phyloP scores from a whole-genome alignment of 2,329 filamentous ascomycete species.

The Ophiostoma sp. region DNA sequence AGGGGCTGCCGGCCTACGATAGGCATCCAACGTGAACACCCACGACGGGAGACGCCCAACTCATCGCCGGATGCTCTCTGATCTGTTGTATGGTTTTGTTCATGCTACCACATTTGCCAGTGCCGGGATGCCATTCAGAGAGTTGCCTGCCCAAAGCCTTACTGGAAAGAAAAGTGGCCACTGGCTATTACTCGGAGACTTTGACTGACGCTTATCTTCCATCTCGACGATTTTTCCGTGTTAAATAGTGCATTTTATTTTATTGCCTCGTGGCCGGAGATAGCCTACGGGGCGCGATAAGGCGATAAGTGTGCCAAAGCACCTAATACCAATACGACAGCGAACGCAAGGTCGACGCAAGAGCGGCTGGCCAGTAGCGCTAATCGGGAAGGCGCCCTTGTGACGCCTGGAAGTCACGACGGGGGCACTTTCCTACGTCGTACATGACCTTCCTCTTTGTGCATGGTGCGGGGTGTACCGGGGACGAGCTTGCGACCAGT shows the following conservation, averaged over 20 bases:
- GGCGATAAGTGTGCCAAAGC: conserved; percentile 13
- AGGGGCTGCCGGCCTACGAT: too few relatives aligned
- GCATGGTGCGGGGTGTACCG: background rate
- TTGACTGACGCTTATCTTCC: background rate
- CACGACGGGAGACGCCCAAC: too few relatives aligned
- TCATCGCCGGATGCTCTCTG: too few relatives aligned
- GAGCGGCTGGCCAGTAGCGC: conserved; percentile 18
- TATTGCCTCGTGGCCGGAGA: background rate
- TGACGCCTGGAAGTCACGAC: background rate
- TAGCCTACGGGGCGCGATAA: conserved; percentile 7
- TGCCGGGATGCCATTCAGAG: too few relatives aligned
- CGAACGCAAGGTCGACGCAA: conserved; percentile 17
- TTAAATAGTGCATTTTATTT: background rate
- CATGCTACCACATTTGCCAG: too few relatives aligned
- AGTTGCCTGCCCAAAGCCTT: background rate
- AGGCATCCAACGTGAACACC: too few relatives aligned
- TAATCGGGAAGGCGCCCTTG: conserved; percentile 14
- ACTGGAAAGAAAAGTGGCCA: too few relatives aligned
- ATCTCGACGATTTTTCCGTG: background rate
- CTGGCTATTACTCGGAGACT: background rate
- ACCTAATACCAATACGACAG: conserved; percentile 16
- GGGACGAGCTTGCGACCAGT: too few relatives aligned
- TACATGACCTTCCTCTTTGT: background rate
- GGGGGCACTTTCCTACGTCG: background rate
- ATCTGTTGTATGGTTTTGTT: too few relatives aligned